phyloP scores from a whole-genome alignment of 2,329 filamentous ascomycete species.

The Alternaria angustiovoidea region DNA sequence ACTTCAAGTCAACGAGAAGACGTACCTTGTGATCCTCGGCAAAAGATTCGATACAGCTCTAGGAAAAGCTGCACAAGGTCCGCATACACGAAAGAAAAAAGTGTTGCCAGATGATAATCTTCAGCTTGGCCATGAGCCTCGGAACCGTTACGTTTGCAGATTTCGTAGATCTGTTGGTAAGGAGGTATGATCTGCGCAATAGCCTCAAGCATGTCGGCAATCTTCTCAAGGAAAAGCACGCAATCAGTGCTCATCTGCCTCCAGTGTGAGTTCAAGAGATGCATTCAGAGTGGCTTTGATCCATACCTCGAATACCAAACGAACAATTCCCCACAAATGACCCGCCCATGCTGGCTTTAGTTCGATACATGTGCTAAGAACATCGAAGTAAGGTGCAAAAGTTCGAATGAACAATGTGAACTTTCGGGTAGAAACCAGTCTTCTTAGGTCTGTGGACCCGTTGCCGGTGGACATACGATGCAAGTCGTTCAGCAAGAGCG shows the following conservation, averaged over 20 bases:
- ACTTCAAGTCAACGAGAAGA: not conserved
- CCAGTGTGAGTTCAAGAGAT: not conserved
- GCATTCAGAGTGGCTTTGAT: not conserved
- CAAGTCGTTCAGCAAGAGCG: conserved; percentile 31
- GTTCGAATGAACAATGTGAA: conserved; percentile 29
- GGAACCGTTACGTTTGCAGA: conserved; percentile 17
- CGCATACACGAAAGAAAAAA: conserved; percentile 39
- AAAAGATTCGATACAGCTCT: conserved; percentile 40
- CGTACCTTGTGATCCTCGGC: conserved; percentile 34
- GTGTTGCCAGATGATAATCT: conserved; percentile 19
- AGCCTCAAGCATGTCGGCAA: conserved; percentile 35
- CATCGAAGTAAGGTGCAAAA: conserved; percentile 39
- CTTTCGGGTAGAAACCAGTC: conserved; percentile 27
- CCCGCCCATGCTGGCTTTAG: conserved; percentile 29
- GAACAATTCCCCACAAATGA: conserved; percentile 36
- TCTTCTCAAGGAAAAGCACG: conserved; percentile 33
- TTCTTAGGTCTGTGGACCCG: conserved; percentile 17
- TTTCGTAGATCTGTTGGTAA: conserved; percentile 33
- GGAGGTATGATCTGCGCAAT: conserved; percentile 32
- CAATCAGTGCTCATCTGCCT: conserved; percentile 33
- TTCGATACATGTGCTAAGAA: conserved; percentile 30
- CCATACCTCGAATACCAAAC: conserved; percentile 35
- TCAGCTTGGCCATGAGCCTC: conserved; percentile 7
- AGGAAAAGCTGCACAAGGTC: conserved; percentile 39
- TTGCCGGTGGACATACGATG: conserved; percentile 16